Base-by-base conservation (phyloP, 2,329 filamentous ascomycete species). In the Colletotrichum agaves region DNA sequence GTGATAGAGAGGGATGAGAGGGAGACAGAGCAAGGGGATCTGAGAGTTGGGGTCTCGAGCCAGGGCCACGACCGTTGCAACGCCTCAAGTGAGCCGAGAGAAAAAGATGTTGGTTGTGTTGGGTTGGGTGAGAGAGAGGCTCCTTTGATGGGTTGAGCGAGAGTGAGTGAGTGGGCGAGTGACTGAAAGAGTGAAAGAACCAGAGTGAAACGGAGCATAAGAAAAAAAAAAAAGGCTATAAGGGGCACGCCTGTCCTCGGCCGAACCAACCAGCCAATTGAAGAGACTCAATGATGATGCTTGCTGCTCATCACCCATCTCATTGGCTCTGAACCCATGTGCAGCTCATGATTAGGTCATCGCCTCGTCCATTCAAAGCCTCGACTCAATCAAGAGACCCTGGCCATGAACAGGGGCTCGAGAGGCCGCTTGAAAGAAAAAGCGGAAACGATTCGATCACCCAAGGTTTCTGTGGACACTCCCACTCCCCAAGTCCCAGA, bases 241-340 rank as follows among this genome's bases (percentile, higher is more conserved):
- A 62, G 41, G 58, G 33, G 33, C 39, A 43, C 10, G 44, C 43
- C 43, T 11, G 43, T 11, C 21, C 39, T 44, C 19, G 23, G 43
- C 55, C 39, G 46, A 58, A 33, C 47, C 53, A 52, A 47, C 53
- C 46, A 64, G 33, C 19, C 56, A 57, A 61, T 61, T 43, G 43
- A 49, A 33, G 44, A 27, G 27, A 43, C 19, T 37, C 19, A 17
- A 23, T 17, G 19, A 67, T 57, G 46, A 67, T 63, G 64, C 64
- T 46, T 67, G 64, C 61, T 49, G 64, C 46, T 58, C 52, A 63
- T 67, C 63, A 49, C n/a, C 21, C 50, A 31, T 21, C 52, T 58
- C 43, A 63, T 67, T 63, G 64, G 53, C 46, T 62, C 56, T 39
- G 57, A 50, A 43, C 49, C 50, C 58, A 56, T 66, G 33, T 46